Conservation (phyloP, 2,329 filamentous ascomycete genomes). For the Domatiomyces catenatus region DNA sequence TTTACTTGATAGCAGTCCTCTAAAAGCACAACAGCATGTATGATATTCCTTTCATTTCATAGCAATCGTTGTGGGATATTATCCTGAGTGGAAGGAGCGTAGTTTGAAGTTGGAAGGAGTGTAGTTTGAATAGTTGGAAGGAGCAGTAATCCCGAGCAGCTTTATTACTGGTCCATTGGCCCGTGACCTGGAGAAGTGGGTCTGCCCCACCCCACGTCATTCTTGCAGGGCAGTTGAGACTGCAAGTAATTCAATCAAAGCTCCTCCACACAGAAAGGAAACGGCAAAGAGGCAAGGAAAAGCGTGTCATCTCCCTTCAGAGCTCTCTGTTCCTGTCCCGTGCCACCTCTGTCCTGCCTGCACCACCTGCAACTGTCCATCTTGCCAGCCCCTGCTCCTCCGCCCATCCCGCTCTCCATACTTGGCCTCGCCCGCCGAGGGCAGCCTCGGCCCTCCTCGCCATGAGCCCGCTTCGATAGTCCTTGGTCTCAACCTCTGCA, state of each 20-base stretch:
- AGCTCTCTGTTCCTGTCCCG: neutral
- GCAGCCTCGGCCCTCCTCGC: constrained; percentile 16
- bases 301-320: neutral
- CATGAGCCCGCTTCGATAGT: constrained; percentile 32
- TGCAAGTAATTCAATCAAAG: neutral
- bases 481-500: constrained; percentile 28
- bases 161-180: neutral
- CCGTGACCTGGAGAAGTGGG: neutral
- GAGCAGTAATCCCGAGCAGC: neutral
- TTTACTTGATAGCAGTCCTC: too few relatives aligned
- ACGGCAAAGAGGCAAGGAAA: neutral
- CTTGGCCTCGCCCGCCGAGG: neutral
- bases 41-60: too few relatives aligned
- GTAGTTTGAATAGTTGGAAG: neutral
- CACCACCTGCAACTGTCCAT: neutral
- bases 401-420: neutral
- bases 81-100: too few relatives aligned
- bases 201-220: neutral
- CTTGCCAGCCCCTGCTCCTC: neutral
- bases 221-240: neutral
- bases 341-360: neutral
- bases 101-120: too few relatives aligned
- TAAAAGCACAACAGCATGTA: too few relatives aligned
- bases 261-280: neutral
- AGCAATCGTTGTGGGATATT: too few relatives aligned